These are phyloP conservation scores for Cordyceps javanica DNA, from an alignment of 2,329 filamentous ascomycete genomes.

Conservation along the genomic window DNA sequence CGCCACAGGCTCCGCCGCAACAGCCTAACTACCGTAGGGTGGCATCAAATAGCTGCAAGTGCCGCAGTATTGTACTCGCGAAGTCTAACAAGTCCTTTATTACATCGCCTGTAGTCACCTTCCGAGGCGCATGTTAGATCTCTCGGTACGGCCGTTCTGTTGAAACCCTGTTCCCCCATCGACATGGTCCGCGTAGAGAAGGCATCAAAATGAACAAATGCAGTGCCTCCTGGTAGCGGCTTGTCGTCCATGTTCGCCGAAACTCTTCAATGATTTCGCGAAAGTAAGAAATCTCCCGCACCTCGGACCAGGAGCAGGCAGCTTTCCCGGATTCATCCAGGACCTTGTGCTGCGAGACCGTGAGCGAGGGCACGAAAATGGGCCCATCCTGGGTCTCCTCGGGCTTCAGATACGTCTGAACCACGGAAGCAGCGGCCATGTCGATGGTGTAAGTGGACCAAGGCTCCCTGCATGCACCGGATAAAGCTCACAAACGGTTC, in stretches of 20 bases:
- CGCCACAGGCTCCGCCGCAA: too few species aligned
- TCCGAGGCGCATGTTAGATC: too few species aligned
- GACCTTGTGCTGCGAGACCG: slow-evolving; percentile 42
- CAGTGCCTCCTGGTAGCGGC: not conserved
- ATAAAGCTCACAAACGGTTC: too few species aligned
- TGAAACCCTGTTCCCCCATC: slow-evolving; percentile 4
- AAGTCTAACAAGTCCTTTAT: too few species aligned
- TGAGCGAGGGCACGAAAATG: slow-evolving; percentile 33
- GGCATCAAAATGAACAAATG: slow-evolving; percentile 2
- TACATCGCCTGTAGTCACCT: too few species aligned
- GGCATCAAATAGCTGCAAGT: too few species aligned
- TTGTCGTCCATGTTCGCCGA: not conserved
- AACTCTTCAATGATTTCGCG: slow-evolving; percentile 25
- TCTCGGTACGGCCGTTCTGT: not conserved
- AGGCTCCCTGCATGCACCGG: too few species aligned
- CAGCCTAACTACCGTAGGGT: too few species aligned
- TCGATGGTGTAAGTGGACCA: slow-evolving; percentile 14
- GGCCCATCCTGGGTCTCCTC: slow-evolving; percentile 15
- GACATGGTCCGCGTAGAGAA: slow-evolving; percentile 8
- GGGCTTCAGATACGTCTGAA: slow-evolving; percentile 13
- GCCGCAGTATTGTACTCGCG: too few species aligned
- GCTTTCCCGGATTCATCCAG: slow-evolving; percentile 20
- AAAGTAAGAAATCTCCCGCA: slow-evolving; percentile 20
- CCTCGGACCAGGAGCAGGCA: slow-evolving; percentile 4
- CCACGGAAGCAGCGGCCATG: slow-evolving; percentile 14